Evolutionary conservation across 495 filamentous ascomycete species (phyloP).

Genomic region (Aspergillus incahuasiensis): DNA sequence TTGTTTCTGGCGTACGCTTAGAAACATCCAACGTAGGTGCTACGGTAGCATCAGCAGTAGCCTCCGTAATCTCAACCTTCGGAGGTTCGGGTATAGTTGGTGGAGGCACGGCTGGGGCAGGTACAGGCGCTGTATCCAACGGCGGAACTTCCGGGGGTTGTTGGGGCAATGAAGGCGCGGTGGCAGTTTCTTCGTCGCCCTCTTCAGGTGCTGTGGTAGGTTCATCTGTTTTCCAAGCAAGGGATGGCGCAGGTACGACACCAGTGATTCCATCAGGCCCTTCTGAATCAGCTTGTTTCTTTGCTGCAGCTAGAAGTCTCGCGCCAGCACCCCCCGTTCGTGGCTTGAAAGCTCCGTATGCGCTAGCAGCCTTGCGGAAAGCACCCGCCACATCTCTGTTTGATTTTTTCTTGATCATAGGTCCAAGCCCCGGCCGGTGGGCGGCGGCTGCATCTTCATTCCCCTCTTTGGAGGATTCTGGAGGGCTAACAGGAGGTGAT

Average conservation of each 20-base stretch:
- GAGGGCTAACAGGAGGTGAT: constrained; percentile 13
- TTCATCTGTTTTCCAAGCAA: constrained; percentile 35
- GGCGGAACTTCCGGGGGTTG: constrained; percentile 5
- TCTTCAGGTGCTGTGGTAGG: constrained; percentile 14
- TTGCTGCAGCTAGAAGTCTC: constrained; percentile 51
- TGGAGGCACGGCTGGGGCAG: not conserved
- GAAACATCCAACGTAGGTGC: constrained; percentile 22
- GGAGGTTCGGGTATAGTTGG: constrained; percentile 25
- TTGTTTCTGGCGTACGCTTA: constrained; percentile 31
- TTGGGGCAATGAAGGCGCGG: constrained; percentile 3
- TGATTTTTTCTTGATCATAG: constrained; percentile 83
- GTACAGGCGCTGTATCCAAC: not conserved
- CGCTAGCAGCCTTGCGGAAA: constrained; percentile 80
- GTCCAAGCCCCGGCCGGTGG: constrained; percentile 74
- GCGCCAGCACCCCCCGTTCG: constrained; percentile 77
- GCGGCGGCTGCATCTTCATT: constrained; percentile 46
- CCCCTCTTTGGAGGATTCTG: constrained; percentile 20
- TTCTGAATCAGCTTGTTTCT: constrained; percentile 45
- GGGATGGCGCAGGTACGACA: constrained; percentile 73
- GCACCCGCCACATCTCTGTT: constrained; percentile 65
- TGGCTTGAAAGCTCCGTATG: constrained; percentile 80
- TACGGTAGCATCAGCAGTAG: constrained; percentile 26
- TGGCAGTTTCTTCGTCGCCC: constrained; percentile 9
- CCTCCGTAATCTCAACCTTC: constrained; percentile 40
- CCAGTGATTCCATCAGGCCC: constrained; percentile 84